Base-by-base conservation (phyloP, 768 basidiomycete genomes). In the Suillus fuscotomentosus region DNA sequence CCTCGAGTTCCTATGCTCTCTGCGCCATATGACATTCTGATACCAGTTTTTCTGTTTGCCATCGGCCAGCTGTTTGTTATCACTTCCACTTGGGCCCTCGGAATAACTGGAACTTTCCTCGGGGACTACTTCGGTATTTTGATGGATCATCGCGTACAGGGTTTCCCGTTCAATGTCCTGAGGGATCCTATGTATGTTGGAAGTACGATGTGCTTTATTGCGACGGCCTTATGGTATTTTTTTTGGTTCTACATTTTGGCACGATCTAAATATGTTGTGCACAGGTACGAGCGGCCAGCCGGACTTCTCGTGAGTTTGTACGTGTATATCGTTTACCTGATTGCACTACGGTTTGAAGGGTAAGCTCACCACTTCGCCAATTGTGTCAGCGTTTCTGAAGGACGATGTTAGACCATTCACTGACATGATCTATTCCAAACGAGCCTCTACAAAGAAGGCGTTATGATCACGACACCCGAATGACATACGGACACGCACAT, bases 171-270 rank as follows among this genome's bases (percentile, higher is more conserved):
- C 83, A 97, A 97, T 73, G 84, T 97, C 55, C 82, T 96, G 48
- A 82, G 86, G 22, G 90, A 97, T 75, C 97, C 97, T 0, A 99
- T 99, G 97, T 99, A 99, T 73, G 91, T 95, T 54, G 97, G 97
- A 9, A 94, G 91, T 72, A 95, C 95, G 6, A 79, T 99, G 80
- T 92, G 89, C 74, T 98, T 98, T 78, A 78, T 86, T 43, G 96
- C 88, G 24, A 88, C 86, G 1, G 91, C 97, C 0, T 81, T 99
- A 41, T 97, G 94, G 95, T 95, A 65, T 70, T 27, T 60, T 60
- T 60, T 45, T 65, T 53, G 60, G n/a, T 45, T 34, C 63, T 36
- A 14, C 4, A 63, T 41, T 38, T 20, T 14, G 7, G 15, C 34
- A 22, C 43, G 27, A 7, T 34, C n/a, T 63, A 15, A 65, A 31